A percentile compares a stretch with the other conserved stretches of the same genome.
phyloP scores from a whole-genome alignment of 2,329 filamentous ascomycete genomes.

The Teratosphaeriaceae sp. region DNA sequence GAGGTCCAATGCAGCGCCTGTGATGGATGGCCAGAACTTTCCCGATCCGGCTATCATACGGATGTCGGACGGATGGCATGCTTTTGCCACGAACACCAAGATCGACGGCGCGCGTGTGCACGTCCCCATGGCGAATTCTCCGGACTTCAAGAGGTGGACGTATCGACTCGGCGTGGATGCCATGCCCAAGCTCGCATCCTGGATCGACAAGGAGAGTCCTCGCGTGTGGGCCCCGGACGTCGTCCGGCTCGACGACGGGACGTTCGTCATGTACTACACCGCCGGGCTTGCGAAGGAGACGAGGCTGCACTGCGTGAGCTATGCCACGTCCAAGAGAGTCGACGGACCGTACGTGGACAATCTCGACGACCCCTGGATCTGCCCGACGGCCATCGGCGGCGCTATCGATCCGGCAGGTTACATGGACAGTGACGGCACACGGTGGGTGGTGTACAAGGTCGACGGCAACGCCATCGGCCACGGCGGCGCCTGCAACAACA shows the following conservation, averaged over 20 bases:
- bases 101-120: slow-evolving; percentile 34
- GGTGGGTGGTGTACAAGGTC: slow-evolving; percentile 25
- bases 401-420: slow-evolving; percentile 25
- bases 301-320: slow-evolving; percentile 22
- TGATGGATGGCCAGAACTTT: slow-evolving; percentile 37
- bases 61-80: slow-evolving; percentile 46
- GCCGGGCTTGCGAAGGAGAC: slow-evolving; percentile 9
- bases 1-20: slow-evolving; percentile 6
- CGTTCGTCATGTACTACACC: slow-evolving; percentile 25
- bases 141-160: slow-evolving; percentile 43
- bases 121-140: slow-evolving; percentile 47
- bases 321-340: slow-evolving; percentile 17
- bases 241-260: slow-evolving; percentile 31
- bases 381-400: slow-evolving; percentile 18
- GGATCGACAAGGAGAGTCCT: slow-evolving; percentile 41
- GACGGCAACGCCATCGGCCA: slow-evolving; percentile 25
- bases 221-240: slow-evolving; percentile 58
- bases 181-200: slow-evolving; percentile 44
- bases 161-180: slow-evolving; percentile 43
- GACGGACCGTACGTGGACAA: slow-evolving; percentile 24
- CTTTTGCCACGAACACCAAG: slow-evolving; percentile 43
- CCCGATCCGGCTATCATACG: slow-evolving; percentile 44
- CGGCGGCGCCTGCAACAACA: slow-evolving; percentile 24
- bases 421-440: slow-evolving; percentile 13
- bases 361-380: slow-evolving; percentile 21